Percentiles rank a stretch among this genome's conserved stretches.
These are phyloP conservation scores for Malus sieversii DNA, from an alignment of 306 rosid genomes.

Conservation along the genomic window DNA sequence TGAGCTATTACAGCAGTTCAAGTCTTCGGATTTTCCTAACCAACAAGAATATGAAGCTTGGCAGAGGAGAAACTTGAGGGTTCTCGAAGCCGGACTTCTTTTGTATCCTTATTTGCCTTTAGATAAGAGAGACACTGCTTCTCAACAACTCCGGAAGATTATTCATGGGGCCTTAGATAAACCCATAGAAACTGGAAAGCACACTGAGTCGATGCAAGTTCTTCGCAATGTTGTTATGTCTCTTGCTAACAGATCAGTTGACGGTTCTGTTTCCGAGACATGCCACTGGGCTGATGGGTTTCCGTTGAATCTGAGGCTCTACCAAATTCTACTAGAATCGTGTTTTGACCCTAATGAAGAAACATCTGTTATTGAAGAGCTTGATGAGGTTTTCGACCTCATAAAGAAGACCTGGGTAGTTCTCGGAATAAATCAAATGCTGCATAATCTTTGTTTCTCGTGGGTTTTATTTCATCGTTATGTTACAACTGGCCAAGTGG, in stretches of 20 bases:
- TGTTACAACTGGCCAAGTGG: constrained; percentile 67
- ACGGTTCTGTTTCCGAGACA: constrained; percentile 48
- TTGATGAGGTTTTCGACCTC: constrained; percentile 90
- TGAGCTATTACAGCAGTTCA: constrained; percentile 79
- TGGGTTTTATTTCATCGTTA: constrained; percentile 82
- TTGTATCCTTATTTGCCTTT: constrained; percentile 60
- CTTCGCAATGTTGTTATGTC: constrained; percentile 53
- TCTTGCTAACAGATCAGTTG: constrained; percentile 72
- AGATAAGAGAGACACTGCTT: constrained; percentile 47
- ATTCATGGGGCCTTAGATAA: constrained; percentile 53
- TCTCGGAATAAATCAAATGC: constrained; percentile 69
- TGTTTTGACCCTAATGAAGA: constrained; percentile 77
- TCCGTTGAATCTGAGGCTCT: constrained; percentile 86
- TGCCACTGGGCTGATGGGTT: constrained; percentile 98
- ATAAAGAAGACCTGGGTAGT: constrained; percentile 87
- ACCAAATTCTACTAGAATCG: constrained; percentile 74
- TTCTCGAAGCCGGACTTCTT: constrained; percentile 77
- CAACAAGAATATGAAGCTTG: constrained; percentile 72
- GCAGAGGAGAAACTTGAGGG: constrained; percentile 72
- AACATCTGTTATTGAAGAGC: constrained; percentile 71
- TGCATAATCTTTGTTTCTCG: constrained; percentile 78
- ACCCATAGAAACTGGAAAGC: constrained; percentile 57
- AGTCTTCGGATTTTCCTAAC: constrained; percentile 58
- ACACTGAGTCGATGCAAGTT: constrained; percentile 51
- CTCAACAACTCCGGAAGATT: constrained; percentile 52